Evolutionary conservation across 495 filamentous ascomycete species (phyloP), one percentile per base, ranked within the genome.

Genomic region (Aspergillus avenaceus): DNA sequence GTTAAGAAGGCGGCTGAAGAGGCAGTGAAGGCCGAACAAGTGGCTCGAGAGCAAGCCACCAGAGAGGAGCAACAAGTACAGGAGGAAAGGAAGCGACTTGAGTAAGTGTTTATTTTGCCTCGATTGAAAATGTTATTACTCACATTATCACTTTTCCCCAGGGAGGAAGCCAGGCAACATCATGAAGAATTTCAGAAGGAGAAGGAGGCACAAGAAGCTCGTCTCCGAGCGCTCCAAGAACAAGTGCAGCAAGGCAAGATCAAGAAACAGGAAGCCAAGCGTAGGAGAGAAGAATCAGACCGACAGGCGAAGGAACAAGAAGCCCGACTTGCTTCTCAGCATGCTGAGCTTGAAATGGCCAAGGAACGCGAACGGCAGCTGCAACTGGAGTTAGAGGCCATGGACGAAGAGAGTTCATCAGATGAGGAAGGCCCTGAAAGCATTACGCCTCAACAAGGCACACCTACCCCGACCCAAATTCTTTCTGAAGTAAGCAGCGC

Each of bases 201-300:
- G 66, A 86, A 86, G 41, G 83, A 90, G 53, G 91, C 85, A 37
- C 83, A 91, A 40, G 84, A 87, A 59, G 88, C 87, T 36, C 86
- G 90, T 37, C 80, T 96, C 18, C 85, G 82, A 57, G 92, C 90
- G 21, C 78, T 99, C 23, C 90, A 99, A 61, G 89, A 97, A 62
- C 90, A 95, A 64, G 90, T 97, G 38, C 85, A 85, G 54, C 87
- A 90, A 65, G 91, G 92, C 47, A 97, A 97, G 70, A 71, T 97
- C n/a, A 95, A 91, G 78, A 96, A 93, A 64, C 85, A 91, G 58
- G 95, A 97, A 65, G 95, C 96, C 72, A 96, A 92, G 72, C 84
- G 83, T 16, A 84, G 83, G 56, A 92, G 87, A 72, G 90, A 96
- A 65, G 92, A 91, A 41, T 89, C 91, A 8, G 73, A 88, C 53